Evolutionary conservation across 2,329 filamentous ascomycete species (phyloP).

Genomic region (Talaromyces sp.): DNA sequence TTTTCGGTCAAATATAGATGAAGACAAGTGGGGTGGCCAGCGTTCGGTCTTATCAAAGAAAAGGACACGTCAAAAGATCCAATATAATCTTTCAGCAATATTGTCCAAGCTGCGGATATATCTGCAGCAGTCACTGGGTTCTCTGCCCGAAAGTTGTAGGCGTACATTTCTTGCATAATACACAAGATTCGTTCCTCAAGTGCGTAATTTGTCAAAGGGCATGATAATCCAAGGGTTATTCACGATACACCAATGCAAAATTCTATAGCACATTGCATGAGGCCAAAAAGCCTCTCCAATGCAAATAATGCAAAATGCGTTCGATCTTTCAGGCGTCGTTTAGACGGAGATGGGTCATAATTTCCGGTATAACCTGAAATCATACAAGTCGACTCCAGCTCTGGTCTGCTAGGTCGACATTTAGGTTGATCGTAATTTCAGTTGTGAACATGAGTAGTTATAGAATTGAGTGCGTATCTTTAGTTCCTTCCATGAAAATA

Average conservation of each 20-base stretch:
- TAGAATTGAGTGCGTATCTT: neutral
- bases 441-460: neutral
- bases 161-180: neutral
- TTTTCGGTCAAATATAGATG: neutral
- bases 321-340: neutral
- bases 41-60: neutral
- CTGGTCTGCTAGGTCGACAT: no score
- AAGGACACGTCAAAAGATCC: slow-evolving; percentile 8
- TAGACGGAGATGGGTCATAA: neutral
- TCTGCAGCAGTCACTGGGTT: neutral
- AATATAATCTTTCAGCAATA: slow-evolving; percentile 11
- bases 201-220: neutral
- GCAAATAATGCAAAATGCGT: neutral
- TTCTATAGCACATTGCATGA: neutral
- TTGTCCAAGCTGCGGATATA: slow-evolving; percentile 1
- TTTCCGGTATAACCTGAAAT: neutral
- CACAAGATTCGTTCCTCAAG: neutral
- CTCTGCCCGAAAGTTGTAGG: neutral
- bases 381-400: neutral
- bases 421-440: neutral
- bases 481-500: neutral
- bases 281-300: neutral
- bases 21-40: neutral
- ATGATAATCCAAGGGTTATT: neutral
- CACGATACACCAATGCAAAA: neutral